These are phyloP conservation scores for Epichloe glyceriae DNA, from an alignment of 2,329 filamentous ascomycete species.

Conservation along the genomic window DNA sequence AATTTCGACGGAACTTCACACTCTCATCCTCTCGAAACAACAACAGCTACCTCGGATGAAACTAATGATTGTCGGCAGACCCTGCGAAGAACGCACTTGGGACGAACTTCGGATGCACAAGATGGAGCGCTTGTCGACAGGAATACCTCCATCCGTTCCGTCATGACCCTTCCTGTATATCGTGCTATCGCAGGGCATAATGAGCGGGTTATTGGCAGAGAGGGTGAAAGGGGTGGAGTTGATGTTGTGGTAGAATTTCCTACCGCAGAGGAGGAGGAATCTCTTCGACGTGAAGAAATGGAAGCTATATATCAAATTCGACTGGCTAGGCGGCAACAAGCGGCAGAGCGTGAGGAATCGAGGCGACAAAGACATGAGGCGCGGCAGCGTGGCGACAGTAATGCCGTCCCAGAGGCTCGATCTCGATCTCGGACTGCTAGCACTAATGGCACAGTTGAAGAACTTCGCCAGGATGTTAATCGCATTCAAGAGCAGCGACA, in stretches of 20 bases:
- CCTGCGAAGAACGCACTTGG: slow-evolving; percentile 2
- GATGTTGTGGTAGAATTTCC: slow-evolving; percentile 83
- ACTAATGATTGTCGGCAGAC: slow-evolving; percentile 3
- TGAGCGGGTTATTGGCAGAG: slow-evolving; percentile 74
- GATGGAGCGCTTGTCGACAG: slow-evolving; percentile 48
- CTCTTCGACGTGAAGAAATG: slow-evolving; percentile 79
- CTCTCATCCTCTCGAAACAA: slow-evolving; percentile 15
- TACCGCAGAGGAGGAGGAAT: slow-evolving; percentile 65
- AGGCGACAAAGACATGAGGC: slow-evolving; percentile 59
- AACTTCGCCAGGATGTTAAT: slow-evolving; percentile 42
- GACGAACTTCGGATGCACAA: slow-evolving; percentile 16
- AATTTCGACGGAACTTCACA: slow-evolving; percentile 12
- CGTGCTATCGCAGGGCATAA: slow-evolving; percentile 56
- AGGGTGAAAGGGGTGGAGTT: slow-evolving; percentile 84
- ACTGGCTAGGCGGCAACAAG: slow-evolving; percentile 58
- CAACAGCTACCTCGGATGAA: slow-evolving; percentile 5
- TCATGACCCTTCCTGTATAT: slow-evolving; percentile 88
- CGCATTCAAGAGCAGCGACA: slow-evolving; percentile 47
- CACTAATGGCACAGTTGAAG: slow-evolving; percentile 43
- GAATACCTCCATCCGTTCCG: slow-evolving; percentile 77
- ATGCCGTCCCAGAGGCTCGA: slow-evolving; percentile 54
- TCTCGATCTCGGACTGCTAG: slow-evolving; percentile 37
- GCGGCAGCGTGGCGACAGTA: slow-evolving; percentile 54
- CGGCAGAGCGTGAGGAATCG: slow-evolving; percentile 66
- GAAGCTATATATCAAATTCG: slow-evolving; percentile 84